Conservation (phyloP, 768 basidiomycete species). For the Xanthoconium purpureum region DNA sequence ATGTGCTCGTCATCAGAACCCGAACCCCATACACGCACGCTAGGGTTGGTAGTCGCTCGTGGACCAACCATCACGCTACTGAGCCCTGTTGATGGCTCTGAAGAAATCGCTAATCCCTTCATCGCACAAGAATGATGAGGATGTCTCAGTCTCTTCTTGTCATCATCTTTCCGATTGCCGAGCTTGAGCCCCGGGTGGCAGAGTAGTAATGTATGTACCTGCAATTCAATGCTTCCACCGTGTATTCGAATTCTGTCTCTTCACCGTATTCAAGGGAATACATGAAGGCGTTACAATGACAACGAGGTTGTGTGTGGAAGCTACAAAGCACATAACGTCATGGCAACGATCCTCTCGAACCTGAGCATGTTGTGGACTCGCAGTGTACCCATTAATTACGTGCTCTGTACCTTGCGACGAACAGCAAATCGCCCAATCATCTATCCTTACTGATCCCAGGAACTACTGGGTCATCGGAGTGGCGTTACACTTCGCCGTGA, state of each 20-base stretch:
- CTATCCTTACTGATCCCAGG: background rate
- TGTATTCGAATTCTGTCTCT: constrained; percentile 10
- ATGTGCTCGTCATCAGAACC: constrained; percentile 45
- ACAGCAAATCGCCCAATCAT: constrained; percentile 1
- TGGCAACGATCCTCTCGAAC: background rate
- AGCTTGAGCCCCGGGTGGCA: background rate
- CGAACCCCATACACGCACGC: constrained; percentile 55
- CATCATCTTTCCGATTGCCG: background rate
- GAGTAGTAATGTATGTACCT: constrained; percentile 2
- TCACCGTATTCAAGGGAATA: constrained; percentile 15
- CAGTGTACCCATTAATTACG: background rate
- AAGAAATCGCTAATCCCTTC: constrained; percentile 93
- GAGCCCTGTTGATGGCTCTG: constrained; percentile 92
- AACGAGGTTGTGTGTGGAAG: constrained; percentile 4
- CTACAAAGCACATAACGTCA: constrained; percentile 13
- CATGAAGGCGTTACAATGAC: constrained; percentile 16
- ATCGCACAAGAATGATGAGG: constrained; percentile 53
- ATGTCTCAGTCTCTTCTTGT: too few relatives aligned
- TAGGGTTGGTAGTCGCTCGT: constrained; percentile 87
- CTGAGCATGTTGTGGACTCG: background rate
- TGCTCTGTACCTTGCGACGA: background rate
- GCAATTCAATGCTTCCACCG: background rate
- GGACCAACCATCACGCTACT: constrained; percentile 94
- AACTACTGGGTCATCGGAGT: constrained; percentile 21
- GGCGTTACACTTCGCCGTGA: constrained; percentile 24